phyloP scores from a whole-genome alignment of 768 basidiomycete genomes.

The Mycena pura region DNA sequence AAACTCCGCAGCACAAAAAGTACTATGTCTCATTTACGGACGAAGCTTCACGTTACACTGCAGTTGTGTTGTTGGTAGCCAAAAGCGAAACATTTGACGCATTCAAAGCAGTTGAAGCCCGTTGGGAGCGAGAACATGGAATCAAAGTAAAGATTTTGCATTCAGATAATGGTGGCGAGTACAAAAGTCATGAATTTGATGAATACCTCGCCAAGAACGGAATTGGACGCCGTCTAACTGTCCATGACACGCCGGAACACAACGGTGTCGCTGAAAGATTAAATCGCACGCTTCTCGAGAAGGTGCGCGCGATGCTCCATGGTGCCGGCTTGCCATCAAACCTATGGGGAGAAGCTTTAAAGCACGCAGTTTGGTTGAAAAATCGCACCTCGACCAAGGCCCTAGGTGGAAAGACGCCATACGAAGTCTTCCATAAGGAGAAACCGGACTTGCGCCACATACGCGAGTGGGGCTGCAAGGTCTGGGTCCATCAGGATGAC shows the following conservation, averaged over 20 bases:
- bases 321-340: too few species aligned
- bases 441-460: conserved; percentile 32
- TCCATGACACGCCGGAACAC: conserved; percentile 36
- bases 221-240: conserved; percentile 25
- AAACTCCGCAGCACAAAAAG: conserved; percentile 22
- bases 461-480: conserved; percentile 28
- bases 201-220: conserved; percentile 26
- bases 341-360: too few species aligned
- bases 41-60: conserved; percentile 33
- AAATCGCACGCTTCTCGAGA: too few species aligned
- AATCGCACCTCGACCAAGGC: conserved; percentile 32
- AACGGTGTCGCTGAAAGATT: too few species aligned
- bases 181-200: conserved; percentile 28
- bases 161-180: conserved; percentile 39
- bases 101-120: conserved; percentile 32
- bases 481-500: conserved; percentile 31
- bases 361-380: too few species aligned
- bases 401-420: conserved; percentile 27
- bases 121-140: conserved; percentile 32
- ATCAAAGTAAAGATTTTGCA: conserved; percentile 33
- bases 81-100: conserved; percentile 36
- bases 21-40: conserved; percentile 45
- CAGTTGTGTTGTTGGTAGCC: conserved; percentile 27
- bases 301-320: too few species aligned
- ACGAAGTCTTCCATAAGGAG: conserved; percentile 25